Evolutionary conservation across 345 rosid genomes (phyloP), one percentile per base, ranked within the genome.

Genomic region (Clausena lansium): DNA sequence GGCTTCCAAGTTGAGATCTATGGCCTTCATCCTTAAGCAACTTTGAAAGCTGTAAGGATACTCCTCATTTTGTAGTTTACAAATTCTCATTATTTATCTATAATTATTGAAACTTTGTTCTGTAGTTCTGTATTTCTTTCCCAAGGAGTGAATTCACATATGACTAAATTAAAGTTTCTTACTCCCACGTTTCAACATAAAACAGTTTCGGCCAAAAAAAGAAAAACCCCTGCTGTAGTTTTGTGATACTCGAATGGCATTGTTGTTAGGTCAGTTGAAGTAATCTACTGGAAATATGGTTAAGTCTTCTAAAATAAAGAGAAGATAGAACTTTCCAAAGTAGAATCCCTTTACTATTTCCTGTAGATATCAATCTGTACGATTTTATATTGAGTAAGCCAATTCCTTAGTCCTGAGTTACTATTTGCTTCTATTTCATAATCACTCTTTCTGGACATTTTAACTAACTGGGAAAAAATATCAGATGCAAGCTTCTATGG

Each of bases 1-100:
- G 71, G 92, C 82, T 41, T 87, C 87, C n/a, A 91, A 89, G 90
- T 67, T 91, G 84, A 91, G 82, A 81, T 87, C 92, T 67, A 84
- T 91, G 91, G 84, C 91, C 52, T 83, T 64, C 71, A 87, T 89
- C 32, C 85, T 84, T 30, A 88, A 89, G 75, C 92, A 89, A 45
- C 87, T 91, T 25, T 89, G 50, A 87, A 71, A 85, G 58, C 45
- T 55, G 89, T 85, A 76, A 85, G 89, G 67, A 54, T 67, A 62
- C 68, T 57, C 45, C 33, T 79, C 67, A 63, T 9, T 15, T 47
- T 52, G 41, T 9, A 62, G 4, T 8, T 9, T 10, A 50, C 50
- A 11, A 1, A 73, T 62, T 66, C 27, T 73, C 24, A 2, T 7
- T 73, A n/a, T 60, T 13, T 33, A 32, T 50, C 2, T 39, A 3